Evolutionary conservation across 192 early-diverging fungal genomes (phyloP), one percentile per base, ranked within the genome.

Genomic region (Allomyces macrogynus): DNA sequence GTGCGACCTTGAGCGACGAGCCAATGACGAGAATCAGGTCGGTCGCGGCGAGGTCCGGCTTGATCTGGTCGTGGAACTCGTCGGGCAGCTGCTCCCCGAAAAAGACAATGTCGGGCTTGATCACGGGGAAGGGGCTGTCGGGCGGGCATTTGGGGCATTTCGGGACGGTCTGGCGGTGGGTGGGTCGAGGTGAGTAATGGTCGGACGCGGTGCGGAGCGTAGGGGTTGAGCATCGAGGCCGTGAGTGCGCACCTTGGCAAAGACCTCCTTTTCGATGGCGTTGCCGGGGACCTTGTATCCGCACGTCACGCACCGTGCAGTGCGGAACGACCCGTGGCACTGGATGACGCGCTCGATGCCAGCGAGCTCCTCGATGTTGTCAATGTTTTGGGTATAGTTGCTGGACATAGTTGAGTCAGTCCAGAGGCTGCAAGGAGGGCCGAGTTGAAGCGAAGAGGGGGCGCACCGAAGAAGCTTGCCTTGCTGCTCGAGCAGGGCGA

Each of bases 31-130:
- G 80, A 14, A 99, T 68, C 43, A 99, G 69, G 74, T 97, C 93
- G 20, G 87, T 85, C 27, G 87, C 73, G n/a, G 84, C 77, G 16
- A 79, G 73, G 74, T 99, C 96, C 14, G 69, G 67, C 0, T 81
- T 76, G 49, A 94, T 80, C 5, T 71, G 68, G 18, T 81, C 72
- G 67, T 95, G 85, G 68, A 97, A 95, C 42, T 80, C 80, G 22
- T 79, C 76, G 0, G 92, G 88, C 18, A 96, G 77, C 71, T 88
- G 85, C 67, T 99, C 96, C 23, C 92, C 93, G 77, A 99, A 99
- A 70, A 99, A 99, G n/a, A 89, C 86, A 65, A 99, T 99, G 66
- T 93, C 92, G 0, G 95, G 95, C 68, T 98, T 97, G 82, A 97
- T 90, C 22, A 78, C 57, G 8, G 72, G 61, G 26, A 62, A 25